A percentile compares a stretch with the other conserved stretches of the same genome.
These are phyloP conservation scores for Paxillus ammoniavirescens DNA, from an alignment of 768 basidiomycete species.

Conservation along the genomic window DNA sequence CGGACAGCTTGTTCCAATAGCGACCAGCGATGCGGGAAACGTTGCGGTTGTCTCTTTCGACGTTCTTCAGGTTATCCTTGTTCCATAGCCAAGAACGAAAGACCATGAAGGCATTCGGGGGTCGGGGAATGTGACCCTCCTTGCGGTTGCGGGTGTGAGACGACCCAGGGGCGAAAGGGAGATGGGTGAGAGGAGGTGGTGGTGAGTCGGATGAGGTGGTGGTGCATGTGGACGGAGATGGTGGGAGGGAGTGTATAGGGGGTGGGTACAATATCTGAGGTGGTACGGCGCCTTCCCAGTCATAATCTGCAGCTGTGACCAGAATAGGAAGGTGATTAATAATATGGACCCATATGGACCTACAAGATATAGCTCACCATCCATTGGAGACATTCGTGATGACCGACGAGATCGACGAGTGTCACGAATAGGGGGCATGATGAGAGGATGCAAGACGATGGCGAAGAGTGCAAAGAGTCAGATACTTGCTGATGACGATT, in stretches of 20 bases:
- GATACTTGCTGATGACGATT: constrained; percentile 12
- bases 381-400: constrained; percentile 37
- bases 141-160: constrained; percentile 42
- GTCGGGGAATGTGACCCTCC: constrained; percentile 63
- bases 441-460: background rate
- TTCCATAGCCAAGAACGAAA: constrained; percentile 70
- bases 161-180: constrained; percentile 30
- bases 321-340: constrained; percentile 35
- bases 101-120: constrained; percentile 85
- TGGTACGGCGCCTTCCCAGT: constrained; percentile 22
- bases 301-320: constrained; percentile 30
- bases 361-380: constrained; percentile 27
- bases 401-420: constrained; percentile 45
- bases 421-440: constrained; percentile 35
- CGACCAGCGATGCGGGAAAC: constrained; percentile 69
- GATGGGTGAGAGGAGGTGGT: constrained; percentile 22
- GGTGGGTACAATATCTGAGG: constrained; percentile 20
- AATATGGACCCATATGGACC: constrained; percentile 24
- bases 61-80: constrained; percentile 44
- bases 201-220: constrained; percentile 14
- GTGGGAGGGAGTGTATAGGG: constrained; percentile 8
- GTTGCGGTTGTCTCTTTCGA: constrained; percentile 70
- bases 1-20: constrained; percentile 59
- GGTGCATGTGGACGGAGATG: constrained; percentile 19
- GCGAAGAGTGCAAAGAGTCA: constrained; percentile 7